These are phyloP conservation scores for Hippophae tibetana DNA, from an alignment of 306 rosid genomes.

Conservation along the genomic window DNA sequence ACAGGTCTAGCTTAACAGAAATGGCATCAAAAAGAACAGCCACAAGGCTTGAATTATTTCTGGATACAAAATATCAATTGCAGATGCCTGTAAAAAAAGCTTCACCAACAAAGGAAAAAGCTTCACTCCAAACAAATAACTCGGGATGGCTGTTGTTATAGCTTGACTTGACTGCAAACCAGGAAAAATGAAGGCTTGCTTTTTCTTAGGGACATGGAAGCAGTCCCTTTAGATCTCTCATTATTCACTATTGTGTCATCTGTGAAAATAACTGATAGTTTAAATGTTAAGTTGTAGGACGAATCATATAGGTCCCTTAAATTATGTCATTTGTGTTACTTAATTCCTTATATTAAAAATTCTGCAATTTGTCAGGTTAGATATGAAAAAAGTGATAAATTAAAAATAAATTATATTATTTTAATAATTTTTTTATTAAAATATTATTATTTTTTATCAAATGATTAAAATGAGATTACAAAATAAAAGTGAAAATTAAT, in stretches of 20 bases:
- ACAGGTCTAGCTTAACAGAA: slow-evolving; percentile 9
- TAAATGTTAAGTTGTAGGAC: no score
- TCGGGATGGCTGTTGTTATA: slow-evolving; percentile 40
- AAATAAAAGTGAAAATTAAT: no score
- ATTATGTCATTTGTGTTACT: no score
- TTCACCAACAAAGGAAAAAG: slow-evolving; percentile 76
- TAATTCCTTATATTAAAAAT: no score
- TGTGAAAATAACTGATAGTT: slow-evolving; percentile 23
- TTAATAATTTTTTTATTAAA: no score
- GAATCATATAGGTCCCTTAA: no score
- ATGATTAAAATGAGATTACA: no score
- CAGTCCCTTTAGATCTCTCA: slow-evolving; percentile 46
- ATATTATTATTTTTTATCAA: no score
- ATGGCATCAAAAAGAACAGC: slow-evolving; percentile 16
- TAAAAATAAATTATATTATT: no score
- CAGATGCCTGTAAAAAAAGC: slow-evolving; percentile 78
- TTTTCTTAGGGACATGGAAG: slow-evolving; percentile 35
- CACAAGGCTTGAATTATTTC: slow-evolving; percentile 81
- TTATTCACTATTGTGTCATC: slow-evolving; percentile 31
- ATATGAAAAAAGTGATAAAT: no score
- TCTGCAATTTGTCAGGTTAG: no score
- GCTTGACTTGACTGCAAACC: slow-evolving; percentile 41
- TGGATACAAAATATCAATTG: slow-evolving; percentile 66
- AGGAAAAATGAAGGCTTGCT: slow-evolving; percentile 35
- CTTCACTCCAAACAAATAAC: slow-evolving; percentile 70